Evolutionary conservation across 345 rosid species (phyloP).

Genomic region (Hibiscus tridactylites): DNA sequence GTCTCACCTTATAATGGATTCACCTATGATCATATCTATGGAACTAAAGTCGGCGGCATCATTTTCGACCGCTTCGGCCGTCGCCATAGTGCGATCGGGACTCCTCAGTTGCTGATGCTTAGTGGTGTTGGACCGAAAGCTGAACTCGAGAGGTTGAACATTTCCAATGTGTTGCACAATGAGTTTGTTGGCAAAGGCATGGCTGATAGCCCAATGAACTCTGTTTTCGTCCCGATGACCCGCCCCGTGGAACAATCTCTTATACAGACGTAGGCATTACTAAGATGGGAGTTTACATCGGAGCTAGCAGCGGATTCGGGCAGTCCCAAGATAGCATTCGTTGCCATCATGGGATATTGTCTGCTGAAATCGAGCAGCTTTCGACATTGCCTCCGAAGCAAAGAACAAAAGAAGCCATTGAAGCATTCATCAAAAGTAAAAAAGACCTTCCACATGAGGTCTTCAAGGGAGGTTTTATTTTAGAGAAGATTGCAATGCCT

Average conservation of each 20-base stretch:
- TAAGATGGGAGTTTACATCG: slow-evolving; percentile 64
- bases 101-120: slow-evolving; percentile 77
- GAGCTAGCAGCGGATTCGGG: slow-evolving; percentile 89
- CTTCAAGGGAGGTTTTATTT: slow-evolving; percentile 86
- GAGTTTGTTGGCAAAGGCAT: slow-evolving; percentile 75
- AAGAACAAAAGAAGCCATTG: slow-evolving; percentile 54
- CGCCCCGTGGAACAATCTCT: slow-evolving; percentile 56
- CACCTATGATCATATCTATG: slow-evolving; percentile 77
- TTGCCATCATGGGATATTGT: slow-evolving; percentile 74
- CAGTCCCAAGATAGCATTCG: slow-evolving; percentile 63
- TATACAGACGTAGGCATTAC: slow-evolving; percentile 75
- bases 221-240: slow-evolving; percentile 66
- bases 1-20: slow-evolving; percentile 83
- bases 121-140: slow-evolving; percentile 85
- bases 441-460: slow-evolving; percentile 59
- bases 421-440: slow-evolving; percentile 46
- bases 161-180: slow-evolving; percentile 53
- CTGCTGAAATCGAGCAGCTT: slow-evolving; percentile 76
- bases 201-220: slow-evolving; percentile 91
- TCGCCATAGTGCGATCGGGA: slow-evolving; percentile 86
- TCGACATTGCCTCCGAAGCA: slow-evolving; percentile 65
- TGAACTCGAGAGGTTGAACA: slow-evolving; percentile 53
- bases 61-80: slow-evolving; percentile 82
- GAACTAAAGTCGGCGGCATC: slow-evolving; percentile 94
- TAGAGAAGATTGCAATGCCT: slow-evolving; percentile 71